Evolutionary conservation across 768 basidiomycete species (phyloP).

Genomic region (Amanita muscaria): DNA sequence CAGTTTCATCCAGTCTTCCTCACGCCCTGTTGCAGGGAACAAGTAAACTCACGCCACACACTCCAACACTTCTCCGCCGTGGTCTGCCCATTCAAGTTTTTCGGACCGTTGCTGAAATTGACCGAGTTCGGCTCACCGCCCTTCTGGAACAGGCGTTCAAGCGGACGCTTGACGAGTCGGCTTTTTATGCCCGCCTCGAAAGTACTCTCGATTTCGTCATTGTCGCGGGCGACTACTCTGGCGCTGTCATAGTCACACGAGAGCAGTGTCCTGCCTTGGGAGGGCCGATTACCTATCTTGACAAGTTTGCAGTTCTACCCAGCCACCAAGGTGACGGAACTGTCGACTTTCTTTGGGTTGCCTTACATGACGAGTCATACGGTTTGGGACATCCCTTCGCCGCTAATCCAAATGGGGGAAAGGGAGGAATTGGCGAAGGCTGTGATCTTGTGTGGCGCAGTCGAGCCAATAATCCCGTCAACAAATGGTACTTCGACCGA

Average conservation of each 20-base stretch:
- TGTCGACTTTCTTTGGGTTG: conserved; percentile 99
- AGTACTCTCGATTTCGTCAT: conserved; percentile 82
- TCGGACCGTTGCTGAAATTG: conserved; percentile 59
- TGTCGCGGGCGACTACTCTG: conserved; percentile 90
- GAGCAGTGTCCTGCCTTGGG: conserved; percentile 32
- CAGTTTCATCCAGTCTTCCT: conserved; percentile 89
- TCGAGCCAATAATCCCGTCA: conserved; percentile 88
- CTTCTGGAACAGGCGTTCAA: conserved; percentile 86
- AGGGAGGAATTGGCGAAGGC: conserved; percentile 84
- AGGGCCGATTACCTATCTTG: conserved; percentile 76
- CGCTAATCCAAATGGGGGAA: conserved; percentile 91
- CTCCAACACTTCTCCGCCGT: conserved; percentile 86
- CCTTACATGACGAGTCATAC: conserved; percentile 95
- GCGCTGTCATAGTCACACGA: conserved; percentile 88
- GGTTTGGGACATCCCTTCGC: conserved; percentile 91
- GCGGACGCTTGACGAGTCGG: conserved; percentile 54
- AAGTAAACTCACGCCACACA: conserved; percentile 77
- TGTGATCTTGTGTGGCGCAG: conserved; percentile 94
- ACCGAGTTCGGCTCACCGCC: conserved; percentile 64
- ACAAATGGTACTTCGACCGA: conserved; percentile 99
- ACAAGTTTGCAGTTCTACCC: conserved; percentile 97
- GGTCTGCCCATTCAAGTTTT: conserved; percentile 84
- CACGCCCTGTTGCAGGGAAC: conserved; percentile 87
- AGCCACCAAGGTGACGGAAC: conserved; percentile 96
- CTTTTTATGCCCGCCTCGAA: conserved; percentile 77